Conservation (phyloP, 768 basidiomycete genomes). For the Serendipita sp. region DNA sequence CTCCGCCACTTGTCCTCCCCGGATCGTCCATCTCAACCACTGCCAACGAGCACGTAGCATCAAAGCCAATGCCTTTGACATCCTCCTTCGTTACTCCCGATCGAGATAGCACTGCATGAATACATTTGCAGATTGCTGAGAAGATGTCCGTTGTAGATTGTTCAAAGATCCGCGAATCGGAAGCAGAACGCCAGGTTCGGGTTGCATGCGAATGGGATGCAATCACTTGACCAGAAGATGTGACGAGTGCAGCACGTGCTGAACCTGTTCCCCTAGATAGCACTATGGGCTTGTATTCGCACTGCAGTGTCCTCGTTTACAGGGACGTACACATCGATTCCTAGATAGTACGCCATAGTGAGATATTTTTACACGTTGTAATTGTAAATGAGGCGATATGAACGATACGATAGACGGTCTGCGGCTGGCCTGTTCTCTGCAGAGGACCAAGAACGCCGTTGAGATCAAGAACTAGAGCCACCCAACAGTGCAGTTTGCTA, state of each 20-base stretch:
- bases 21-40: conserved; percentile 37
- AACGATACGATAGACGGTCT: too few relatives aligned
- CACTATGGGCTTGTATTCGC: too few relatives aligned
- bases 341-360: conserved; percentile 22
- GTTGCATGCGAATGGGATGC: conserved; percentile 72
- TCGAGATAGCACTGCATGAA: conserved; percentile 45
- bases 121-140: conserved; percentile 45
- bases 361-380: neutral
- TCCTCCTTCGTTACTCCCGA: conserved; percentile 27
- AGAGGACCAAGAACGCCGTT: too few relatives aligned
- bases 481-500: too few relatives aligned
- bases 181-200: conserved; percentile 67
- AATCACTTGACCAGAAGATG: conserved; percentile 46
- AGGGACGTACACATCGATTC: conserved; percentile 28
- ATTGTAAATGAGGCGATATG: too few relatives aligned
- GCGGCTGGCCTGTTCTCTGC: too few relatives aligned
- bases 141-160: conserved; percentile 88
- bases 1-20: conserved; percentile 28
- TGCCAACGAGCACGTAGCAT: conserved; percentile 92
- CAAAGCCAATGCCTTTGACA: conserved; percentile 84
- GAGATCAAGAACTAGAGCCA: too few relatives aligned
- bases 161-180: conserved; percentile 88
- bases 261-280: conserved; percentile 74
- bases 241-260: conserved; percentile 70
- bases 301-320: neutral